These are phyloP conservation scores for Petunia axillaris DNA, from an alignment of 257 asterid genomes.

Conservation along the genomic window DNA sequence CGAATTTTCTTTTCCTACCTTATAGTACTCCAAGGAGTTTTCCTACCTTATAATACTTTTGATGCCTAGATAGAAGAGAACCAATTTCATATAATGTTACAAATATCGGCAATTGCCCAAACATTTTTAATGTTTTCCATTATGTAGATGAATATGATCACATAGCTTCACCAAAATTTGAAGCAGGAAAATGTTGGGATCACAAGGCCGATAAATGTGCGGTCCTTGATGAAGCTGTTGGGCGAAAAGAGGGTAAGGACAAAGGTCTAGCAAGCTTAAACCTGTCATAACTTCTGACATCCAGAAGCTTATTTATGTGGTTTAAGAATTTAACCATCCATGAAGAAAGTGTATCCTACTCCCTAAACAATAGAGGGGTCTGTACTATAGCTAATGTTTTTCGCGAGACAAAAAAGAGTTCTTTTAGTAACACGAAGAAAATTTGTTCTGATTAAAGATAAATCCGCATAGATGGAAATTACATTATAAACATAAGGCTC, in stretches of 20 bases:
- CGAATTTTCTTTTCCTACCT: slow-evolving; percentile 1
- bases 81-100: background rate
- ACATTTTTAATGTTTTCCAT: slow-evolving; percentile 3
- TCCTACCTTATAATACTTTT: background rate
- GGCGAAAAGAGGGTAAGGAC: background rate
- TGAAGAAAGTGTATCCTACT: too few relatives aligned
- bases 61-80: background rate
- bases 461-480: too few relatives aligned
- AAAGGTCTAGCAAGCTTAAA: background rate
- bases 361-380: too few relatives aligned
- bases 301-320: too few relatives aligned
- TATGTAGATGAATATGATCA: background rate
- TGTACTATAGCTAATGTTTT: too few relatives aligned
- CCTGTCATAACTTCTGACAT: background rate
- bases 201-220: background rate
- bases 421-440: too few relatives aligned
- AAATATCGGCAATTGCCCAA: background rate
- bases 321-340: too few relatives aligned
- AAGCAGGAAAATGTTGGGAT: background rate
- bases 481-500: too few relatives aligned
- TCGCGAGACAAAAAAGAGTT: too few relatives aligned
- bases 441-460: too few relatives aligned
- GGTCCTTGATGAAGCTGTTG: background rate
- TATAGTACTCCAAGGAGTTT: slow-evolving; percentile 7
- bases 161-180: background rate